Percentiles rank a stretch among this genome's conserved stretches.
These are phyloP conservation scores for Corymbia calophylla DNA, from an alignment of 441 rosid genomes.

Conservation along the genomic window DNA sequence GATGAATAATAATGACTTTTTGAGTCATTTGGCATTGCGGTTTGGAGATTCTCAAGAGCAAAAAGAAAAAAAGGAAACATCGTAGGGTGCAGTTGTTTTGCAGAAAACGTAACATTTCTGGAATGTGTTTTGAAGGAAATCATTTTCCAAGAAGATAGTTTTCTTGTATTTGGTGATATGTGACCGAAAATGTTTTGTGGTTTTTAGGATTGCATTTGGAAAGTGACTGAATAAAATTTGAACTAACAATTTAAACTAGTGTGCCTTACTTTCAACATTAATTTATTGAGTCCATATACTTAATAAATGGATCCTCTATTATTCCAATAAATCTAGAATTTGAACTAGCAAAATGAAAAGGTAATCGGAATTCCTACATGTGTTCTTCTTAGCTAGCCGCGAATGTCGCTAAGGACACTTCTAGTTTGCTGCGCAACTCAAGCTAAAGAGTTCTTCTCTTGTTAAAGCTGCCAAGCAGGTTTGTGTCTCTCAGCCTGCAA, in stretches of 20 bases:
- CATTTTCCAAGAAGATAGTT: not conserved
- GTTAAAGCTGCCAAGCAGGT: constrained; percentile 53
- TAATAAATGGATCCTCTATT: not conserved
- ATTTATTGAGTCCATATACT: not conserved
- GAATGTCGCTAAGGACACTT: constrained; percentile 35
- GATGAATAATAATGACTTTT: not conserved
- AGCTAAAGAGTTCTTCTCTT: constrained; percentile 1
- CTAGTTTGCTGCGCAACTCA: constrained; percentile 57
- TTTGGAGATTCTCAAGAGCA: not conserved
- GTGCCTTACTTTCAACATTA: not conserved
- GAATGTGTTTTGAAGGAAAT: not conserved
- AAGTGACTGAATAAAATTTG: not conserved
- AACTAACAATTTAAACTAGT: not conserved
- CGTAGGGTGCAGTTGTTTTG: not conserved
- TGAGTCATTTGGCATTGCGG: not conserved
- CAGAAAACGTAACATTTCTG: not conserved
- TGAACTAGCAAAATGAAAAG: not conserved
- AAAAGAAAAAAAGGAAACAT: not conserved
- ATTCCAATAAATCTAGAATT: not conserved
- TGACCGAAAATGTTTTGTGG: accelerated
- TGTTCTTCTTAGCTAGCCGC: constrained; percentile 34
- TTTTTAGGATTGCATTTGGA: not conserved
- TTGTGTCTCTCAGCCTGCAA: not conserved
- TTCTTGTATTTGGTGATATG: not conserved
- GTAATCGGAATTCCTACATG: accelerated